These are phyloP conservation scores for Didymella glomerata DNA, from an alignment of 2,329 filamentous ascomycete species.

Conservation along the genomic window DNA sequence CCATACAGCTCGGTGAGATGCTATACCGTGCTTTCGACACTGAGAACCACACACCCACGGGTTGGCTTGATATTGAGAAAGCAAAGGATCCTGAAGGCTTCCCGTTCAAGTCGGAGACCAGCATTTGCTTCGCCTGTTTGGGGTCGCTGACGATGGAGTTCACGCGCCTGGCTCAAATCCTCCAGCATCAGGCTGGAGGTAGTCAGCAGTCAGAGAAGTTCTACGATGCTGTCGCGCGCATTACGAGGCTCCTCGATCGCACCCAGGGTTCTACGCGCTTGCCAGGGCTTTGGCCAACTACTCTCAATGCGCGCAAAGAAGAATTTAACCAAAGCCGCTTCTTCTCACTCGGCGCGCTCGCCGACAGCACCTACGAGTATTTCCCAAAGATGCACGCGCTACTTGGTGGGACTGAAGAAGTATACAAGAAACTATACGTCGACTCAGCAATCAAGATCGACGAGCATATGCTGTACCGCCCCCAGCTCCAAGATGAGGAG, in stretches of 20 bases:
- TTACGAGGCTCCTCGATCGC: constrained; percentile 44
- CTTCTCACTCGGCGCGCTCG: constrained; percentile 50
- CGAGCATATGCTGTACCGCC: constrained; percentile 60
- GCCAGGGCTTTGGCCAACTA: constrained; percentile 51
- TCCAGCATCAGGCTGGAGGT: neutral
- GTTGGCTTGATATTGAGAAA: constrained; percentile 52
- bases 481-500: constrained; percentile 46
- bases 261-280: constrained; percentile 44
- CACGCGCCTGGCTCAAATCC: constrained; percentile 48
- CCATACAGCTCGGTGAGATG: constrained; percentile 53
- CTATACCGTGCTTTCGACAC: constrained; percentile 60
- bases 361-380: constrained; percentile 52
- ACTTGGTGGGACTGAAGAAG: constrained; percentile 55
- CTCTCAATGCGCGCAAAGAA: constrained; percentile 48
- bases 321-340: constrained; percentile 38
- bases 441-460: constrained; percentile 55
- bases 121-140: constrained; percentile 57
- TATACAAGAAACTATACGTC: constrained; percentile 66
- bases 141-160: constrained; percentile 56
- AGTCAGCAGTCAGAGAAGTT: constrained; percentile 45
- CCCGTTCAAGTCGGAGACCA: constrained; percentile 49
- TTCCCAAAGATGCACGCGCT: constrained; percentile 50
- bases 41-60: constrained; percentile 54
- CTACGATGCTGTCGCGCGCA: constrained; percentile 48
- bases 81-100: constrained; percentile 38